These are phyloP conservation scores for Aspergillus floridensis DNA, from an alignment of 2,329 filamentous ascomycete species.

Conservation along the genomic window DNA sequence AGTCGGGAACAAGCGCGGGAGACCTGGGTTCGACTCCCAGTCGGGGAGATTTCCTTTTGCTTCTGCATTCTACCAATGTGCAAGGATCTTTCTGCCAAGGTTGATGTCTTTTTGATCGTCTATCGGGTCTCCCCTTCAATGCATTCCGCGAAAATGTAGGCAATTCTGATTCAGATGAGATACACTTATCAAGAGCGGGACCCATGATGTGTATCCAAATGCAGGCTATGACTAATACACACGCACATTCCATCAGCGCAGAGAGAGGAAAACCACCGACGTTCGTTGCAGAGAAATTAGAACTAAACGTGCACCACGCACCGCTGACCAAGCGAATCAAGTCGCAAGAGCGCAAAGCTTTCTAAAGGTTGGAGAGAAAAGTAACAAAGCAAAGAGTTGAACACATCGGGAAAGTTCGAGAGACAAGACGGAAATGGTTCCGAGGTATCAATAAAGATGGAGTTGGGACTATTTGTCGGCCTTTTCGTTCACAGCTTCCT, in stretches of 20 bases:
- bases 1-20: not conserved
- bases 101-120: no score
- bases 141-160: not conserved
- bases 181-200: not conserved
- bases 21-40: conserved; percentile 10
- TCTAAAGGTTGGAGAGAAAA: not conserved
- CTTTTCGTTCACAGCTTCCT: conserved; percentile 54
- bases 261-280: not conserved
- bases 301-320: not conserved
- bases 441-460: not conserved
- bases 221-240: not conserved
- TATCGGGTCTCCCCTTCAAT: not conserved
- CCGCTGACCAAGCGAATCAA: not conserved
- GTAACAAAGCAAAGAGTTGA: not conserved
- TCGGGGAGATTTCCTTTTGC: conserved; percentile 2
- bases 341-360: conserved; percentile 1
- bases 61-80: no score
- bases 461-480: conserved; percentile 27
- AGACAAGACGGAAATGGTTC: not conserved
- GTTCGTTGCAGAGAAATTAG: conserved; percentile 3
- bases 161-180: not conserved
- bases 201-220: not conserved
- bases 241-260: not conserved
- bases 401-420: not conserved
- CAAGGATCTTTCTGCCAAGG: no score